Evolutionary conservation across 164 flowering plant species (phyloP).

Genomic region (grape (Vitis vinifera)): DNA sequence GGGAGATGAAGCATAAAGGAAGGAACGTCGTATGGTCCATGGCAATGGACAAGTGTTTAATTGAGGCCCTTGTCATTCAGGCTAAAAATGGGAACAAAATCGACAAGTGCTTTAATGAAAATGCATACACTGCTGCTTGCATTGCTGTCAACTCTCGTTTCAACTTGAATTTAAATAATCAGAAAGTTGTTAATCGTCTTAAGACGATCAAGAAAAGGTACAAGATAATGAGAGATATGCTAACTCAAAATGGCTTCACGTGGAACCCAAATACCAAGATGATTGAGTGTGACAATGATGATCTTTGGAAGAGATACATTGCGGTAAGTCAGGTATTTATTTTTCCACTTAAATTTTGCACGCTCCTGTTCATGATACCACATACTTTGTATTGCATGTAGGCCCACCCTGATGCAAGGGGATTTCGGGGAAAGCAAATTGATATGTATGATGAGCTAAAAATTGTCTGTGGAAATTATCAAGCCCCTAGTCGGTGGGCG

Average conservation of each 20-base stretch:
- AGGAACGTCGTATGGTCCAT: conserved; percentile 43
- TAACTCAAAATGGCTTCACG: conserved; percentile 32
- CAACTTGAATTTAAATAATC: conserved; percentile 33
- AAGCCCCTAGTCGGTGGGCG: conserved; percentile 40
- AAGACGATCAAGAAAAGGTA: conserved; percentile 43
- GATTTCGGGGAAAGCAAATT: conserved; percentile 36
- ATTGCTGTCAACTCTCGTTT: conserved; percentile 36
- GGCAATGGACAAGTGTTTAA: conserved; percentile 43
- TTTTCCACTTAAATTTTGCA: neutral
- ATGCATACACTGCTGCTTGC: conserved; percentile 43
- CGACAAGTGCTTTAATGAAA: conserved; percentile 40
- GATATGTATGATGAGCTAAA: conserved; percentile 44
- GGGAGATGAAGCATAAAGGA: conserved; percentile 43
- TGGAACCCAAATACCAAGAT: conserved; percentile 39
- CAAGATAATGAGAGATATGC: conserved; percentile 35
- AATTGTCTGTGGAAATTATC: conserved; percentile 41
- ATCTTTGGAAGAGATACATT: conserved; percentile 39
- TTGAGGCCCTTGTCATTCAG: conserved; percentile 38
- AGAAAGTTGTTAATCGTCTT: conserved; percentile 39
- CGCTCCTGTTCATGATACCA: neutral
- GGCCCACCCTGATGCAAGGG: conserved; percentile 44
- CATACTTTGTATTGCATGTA: conserved; percentile 3
- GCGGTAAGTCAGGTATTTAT: conserved; percentile 19
- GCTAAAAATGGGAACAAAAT: conserved; percentile 39
- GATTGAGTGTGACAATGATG: conserved; percentile 35